Base-by-base conservation (phyloP, 2,329 filamentous ascomycete genomes). In the Curvularia sp. region DNA sequence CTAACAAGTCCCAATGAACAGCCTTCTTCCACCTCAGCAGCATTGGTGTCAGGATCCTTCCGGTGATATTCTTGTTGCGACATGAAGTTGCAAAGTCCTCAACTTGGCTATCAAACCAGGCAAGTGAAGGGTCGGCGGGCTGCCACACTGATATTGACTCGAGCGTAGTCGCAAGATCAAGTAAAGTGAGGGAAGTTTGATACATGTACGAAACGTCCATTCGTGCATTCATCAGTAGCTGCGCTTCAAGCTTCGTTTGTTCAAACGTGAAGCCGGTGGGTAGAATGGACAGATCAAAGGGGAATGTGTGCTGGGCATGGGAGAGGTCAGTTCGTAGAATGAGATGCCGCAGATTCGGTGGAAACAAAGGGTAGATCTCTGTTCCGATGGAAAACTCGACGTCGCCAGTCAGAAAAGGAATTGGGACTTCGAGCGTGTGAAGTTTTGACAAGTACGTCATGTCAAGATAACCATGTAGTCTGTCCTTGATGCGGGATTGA, bases 161-260 rank as follows among this genome's bases (percentile, higher is more conserved):
- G 8, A 74, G 56, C n/a, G 52, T 18, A 8, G 55, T 30, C 2
- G 65, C 46, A 20, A 63, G 58, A 12, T 69, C 67, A 10, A 73
- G 58, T 26, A 73, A 30, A 1, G 52, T 44, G 13, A 70, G 59
- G 3, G 60, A 62, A 5, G 65, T 59, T 33, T 69, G 62, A 22
- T 67, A 71, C 31, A 67, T 64, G 38, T 68, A 70, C 1, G 66
- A 66, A 4, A 69, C 48, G 42, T 74, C 70, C 69, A 72, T 74
- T 18, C 68, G 61, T 13, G 69, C 71, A 5, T 59, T 63, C 44
- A 60, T 59, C 0, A 50, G 10, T 22, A 55, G 57, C 10, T 60
- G 57, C 8, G 59, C 63, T 31, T 71, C 62, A 1, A 55, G 56
- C 52, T 61, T 52, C 4, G 66, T 62, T 13, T 69, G 61, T 18